phyloP scores from a whole-genome alignment of 2,329 filamentous ascomycete species.

The Microdochium trichocladiopsis region DNA sequence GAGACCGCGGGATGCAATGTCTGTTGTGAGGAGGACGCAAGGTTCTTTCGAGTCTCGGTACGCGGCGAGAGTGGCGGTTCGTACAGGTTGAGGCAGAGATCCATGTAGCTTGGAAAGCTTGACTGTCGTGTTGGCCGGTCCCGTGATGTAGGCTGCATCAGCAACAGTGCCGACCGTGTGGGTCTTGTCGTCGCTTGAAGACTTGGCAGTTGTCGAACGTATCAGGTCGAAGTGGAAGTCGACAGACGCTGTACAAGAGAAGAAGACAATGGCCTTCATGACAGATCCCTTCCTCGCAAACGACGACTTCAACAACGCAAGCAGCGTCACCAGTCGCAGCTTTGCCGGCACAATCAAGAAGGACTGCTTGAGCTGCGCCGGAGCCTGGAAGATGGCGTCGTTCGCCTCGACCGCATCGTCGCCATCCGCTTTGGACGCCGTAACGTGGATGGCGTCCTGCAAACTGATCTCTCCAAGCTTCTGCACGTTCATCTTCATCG shows the following conservation, averaged over 20 bases:
- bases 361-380: constrained; percentile 88
- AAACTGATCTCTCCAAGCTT: constrained; percentile 90
- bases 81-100: constrained; percentile 78
- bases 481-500: constrained; percentile 96
- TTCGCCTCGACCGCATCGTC: constrained; percentile 36
- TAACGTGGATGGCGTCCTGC: constrained; percentile 84
- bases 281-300: constrained; percentile 85
- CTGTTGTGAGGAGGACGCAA: constrained; percentile 83
- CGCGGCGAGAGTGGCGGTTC: constrained; percentile 76
- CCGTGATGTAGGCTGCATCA: constrained; percentile 65
- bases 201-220: constrained; percentile 27
- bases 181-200: constrained; percentile 16
- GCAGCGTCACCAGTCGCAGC: constrained; percentile 79
- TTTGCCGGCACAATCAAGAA: constrained; percentile 86
- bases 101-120: constrained; percentile 83
- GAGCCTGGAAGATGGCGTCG: constrained; percentile 65
- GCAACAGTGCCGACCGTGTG: constrained; percentile 55
- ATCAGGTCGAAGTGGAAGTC: constrained; percentile 93
- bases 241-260: constrained; percentile 93
- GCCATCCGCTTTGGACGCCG: constrained; percentile 52
- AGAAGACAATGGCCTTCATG: constrained; percentile 96
- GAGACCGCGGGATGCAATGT: constrained; percentile 90
- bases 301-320: constrained; percentile 75
- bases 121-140: constrained; percentile 65
- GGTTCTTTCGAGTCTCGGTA: constrained; percentile 71